These are phyloP conservation scores for Mucor irregularis DNA, from an alignment of 371 early-diverging fungal genomes.

Conservation along the genomic window DNA sequence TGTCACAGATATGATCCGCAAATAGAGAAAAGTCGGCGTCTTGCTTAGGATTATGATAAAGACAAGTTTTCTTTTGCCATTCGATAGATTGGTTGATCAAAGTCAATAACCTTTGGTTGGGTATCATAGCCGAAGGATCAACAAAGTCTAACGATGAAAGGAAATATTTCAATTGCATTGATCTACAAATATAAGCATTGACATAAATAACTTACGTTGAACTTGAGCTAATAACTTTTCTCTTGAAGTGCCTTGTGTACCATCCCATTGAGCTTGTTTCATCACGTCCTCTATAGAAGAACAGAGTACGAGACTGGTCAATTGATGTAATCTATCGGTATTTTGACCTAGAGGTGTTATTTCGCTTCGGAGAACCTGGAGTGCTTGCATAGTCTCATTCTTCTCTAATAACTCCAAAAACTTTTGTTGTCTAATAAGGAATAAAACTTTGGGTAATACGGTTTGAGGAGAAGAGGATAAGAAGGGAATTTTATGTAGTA, in stretches of 20 bases:
- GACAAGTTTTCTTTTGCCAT: conserved; percentile 75
- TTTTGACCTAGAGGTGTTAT: conserved; percentile 70
- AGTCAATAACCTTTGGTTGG: conserved; percentile 74
- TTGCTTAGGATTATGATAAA: conserved; percentile 78
- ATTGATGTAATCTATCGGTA: conserved; percentile 56
- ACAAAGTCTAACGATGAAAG: conserved; percentile 42
- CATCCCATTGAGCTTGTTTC: conserved; percentile 77
- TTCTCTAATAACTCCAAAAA: conserved; percentile 79
- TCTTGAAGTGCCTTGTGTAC: conserved; percentile 72
- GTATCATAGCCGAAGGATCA: conserved; percentile 85
- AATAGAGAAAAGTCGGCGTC: conserved; percentile 59
- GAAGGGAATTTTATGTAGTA: conserved; percentile 49
- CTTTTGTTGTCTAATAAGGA: conserved; percentile 79
- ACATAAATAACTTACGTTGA: conserved; percentile 47
- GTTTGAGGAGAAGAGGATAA: conserved; percentile 7
- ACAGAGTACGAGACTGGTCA: conserved; percentile 72
- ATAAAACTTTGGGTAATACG: conserved; percentile 39
- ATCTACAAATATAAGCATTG: neutral
- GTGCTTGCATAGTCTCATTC: conserved; percentile 60
- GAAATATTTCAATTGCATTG: neutral
- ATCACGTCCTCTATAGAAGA: conserved; percentile 61
- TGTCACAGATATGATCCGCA: conserved; percentile 77
- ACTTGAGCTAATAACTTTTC: conserved; percentile 62
- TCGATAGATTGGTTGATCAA: conserved; percentile 82
- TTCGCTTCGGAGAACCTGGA: conserved; percentile 72